Evolutionary conservation across 2,329 filamentous ascomycete species (phyloP).

Genomic region (Diaporthe sp.): DNA sequence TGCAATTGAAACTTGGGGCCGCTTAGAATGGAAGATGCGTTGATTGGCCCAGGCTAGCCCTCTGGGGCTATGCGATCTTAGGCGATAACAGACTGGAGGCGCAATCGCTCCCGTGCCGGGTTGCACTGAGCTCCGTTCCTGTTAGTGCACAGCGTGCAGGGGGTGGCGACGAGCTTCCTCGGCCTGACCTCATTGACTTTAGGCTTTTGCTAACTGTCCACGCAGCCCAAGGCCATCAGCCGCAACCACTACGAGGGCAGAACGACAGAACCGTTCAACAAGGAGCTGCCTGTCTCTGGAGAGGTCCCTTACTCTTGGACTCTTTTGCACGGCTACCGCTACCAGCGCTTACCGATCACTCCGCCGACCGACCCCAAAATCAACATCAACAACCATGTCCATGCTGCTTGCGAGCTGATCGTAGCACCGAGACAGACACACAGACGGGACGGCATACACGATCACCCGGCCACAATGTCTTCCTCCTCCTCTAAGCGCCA

Average conservation of each 20-base stretch:
- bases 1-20: conserved; percentile 42
- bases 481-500: conserved; percentile 64
- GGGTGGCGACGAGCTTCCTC: conserved; percentile 33
- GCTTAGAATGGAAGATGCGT: conserved; percentile 42
- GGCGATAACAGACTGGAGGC: conserved; percentile 16
- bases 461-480: conserved; percentile 52
- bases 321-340: background rate
- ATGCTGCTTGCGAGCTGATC: background rate
- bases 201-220: background rate
- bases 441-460: background rate
- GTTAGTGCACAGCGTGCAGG: conserved; percentile 27
- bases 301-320: background rate
- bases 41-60: conserved; percentile 41
- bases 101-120: background rate
- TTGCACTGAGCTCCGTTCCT: background rate
- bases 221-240: background rate
- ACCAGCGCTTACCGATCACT: conserved; percentile 1
- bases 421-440: background rate
- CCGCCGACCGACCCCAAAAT: conserved; percentile 26
- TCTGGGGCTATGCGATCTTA: conserved; percentile 20
- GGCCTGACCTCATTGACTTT: conserved; percentile 36
- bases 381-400: conserved; percentile 17
- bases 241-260: background rate
- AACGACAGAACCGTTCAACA: background rate
- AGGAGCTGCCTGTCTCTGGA: conserved; percentile 2